phyloP scores from a whole-genome alignment of 768 basidiomycete genomes.

The Rossbeevera mucosa region DNA sequence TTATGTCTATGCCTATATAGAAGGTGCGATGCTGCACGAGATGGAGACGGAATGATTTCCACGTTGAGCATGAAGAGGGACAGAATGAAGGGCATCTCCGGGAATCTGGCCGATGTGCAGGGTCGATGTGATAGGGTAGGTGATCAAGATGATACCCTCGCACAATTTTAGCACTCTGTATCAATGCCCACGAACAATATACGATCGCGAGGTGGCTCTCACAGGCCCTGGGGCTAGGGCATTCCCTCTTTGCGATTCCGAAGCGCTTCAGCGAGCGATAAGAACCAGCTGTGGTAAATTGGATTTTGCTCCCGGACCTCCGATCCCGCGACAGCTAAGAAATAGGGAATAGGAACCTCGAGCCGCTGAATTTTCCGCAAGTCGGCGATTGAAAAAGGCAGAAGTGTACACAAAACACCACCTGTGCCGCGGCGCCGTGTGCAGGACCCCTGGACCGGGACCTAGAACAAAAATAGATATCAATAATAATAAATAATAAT shows the following conservation, averaged over 20 bases:
- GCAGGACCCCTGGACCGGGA: constrained; percentile 16
- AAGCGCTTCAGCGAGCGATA: constrained; percentile 4
- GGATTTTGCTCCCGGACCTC: not conserved
- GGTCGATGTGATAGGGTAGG: constrained; percentile 37
- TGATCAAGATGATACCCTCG: constrained; percentile 32
- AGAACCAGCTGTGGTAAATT: not conserved
- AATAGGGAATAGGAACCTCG: not conserved
- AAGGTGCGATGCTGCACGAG: constrained; percentile 18
- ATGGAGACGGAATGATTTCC: constrained; percentile 22
- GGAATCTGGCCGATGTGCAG: constrained; percentile 33
- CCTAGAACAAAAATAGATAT: constrained; percentile 10
- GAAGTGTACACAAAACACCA: constrained; percentile 14
- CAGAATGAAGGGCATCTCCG: constrained; percentile 24
- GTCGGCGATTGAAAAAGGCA: constrained; percentile 31
- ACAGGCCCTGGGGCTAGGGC: constrained; percentile 22
- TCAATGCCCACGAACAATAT: constrained; percentile 11
- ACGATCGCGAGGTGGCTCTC: constrained; percentile 18
- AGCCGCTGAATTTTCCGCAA: constrained; percentile 21
- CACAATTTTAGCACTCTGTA: constrained; percentile 17
- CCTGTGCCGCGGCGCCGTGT: constrained; percentile 28
- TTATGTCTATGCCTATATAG: constrained; percentile 15
- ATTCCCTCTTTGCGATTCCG: constrained; percentile 13
- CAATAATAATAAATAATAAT: constrained; percentile 9
- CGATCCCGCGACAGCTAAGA: not conserved
- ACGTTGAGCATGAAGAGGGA: constrained; percentile 15